Base-by-base conservation (phyloP, 345 rosid genomes). In the Gossypium bickii region DNA sequence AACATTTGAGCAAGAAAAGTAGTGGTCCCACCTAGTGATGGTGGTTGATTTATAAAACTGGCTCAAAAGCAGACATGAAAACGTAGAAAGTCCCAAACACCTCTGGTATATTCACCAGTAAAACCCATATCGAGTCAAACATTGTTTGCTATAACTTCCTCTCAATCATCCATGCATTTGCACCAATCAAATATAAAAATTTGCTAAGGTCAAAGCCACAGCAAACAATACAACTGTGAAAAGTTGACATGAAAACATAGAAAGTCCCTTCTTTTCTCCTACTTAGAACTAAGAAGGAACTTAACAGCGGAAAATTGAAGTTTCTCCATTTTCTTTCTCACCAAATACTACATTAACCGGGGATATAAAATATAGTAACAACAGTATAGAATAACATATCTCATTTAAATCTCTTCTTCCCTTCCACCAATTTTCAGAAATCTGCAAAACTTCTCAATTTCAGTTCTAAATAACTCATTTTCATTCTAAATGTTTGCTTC, bases 391-490 rank as follows among this genome's bases (percentile, higher is more conserved):
- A 52, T 67, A 22, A 2, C 58, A 59, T 22, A 67, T 24, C 20
- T 45, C 71, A 48, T 67, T 67, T 24, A 67, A 48, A 0, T 48
- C 57, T 67, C 48, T 67, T 22, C 18, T 67, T 22, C 70, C 55
- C 70, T 45, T 22, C 38, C 55, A 45, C 55, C 55, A 44, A 12
- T 67, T 17, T 22, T 8, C 7, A 41, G 48, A 63, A 16, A 38
- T 38, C 48, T 17, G 1, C 15, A 47, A 15, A 24, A 2, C 15
- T 24, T 17, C 6, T 67, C 43, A 47, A 47, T 47, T 67, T 67
- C 20, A 66, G 9, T 44, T 24, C 71, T 29, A 24, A 47, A 22
- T 13, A 47, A 22, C 56, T 22, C 56, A 16, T 67, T 67, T 67
- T 22, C 20, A 20, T 11, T 22, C 44, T 6, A 45, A 67, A 67